Evolutionary conservation across 2,329 filamentous ascomycete genomes (phyloP).

Genomic region (Parastagonospora avenae): DNA sequence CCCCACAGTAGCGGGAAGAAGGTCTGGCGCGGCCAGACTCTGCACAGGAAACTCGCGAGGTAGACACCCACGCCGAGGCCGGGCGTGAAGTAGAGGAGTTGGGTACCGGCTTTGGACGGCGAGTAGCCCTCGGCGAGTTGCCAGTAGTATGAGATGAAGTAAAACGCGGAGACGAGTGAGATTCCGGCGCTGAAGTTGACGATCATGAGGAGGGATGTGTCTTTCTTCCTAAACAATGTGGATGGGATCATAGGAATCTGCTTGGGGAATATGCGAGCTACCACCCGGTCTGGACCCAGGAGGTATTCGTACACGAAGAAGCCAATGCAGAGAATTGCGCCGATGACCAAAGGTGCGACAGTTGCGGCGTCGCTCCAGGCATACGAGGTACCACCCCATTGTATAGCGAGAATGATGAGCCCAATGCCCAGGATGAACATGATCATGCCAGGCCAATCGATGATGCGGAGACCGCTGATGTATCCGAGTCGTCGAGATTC

Average conservation of each 20-base stretch:
- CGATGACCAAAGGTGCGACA: constrained; percentile 60
- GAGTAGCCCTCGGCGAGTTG: constrained; percentile 62
- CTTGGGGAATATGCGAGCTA: constrained; percentile 57
- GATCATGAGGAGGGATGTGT: constrained; percentile 66
- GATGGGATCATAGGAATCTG: constrained; percentile 70
- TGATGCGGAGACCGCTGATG: constrained; percentile 51
- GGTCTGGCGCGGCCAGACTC: constrained; percentile 66
- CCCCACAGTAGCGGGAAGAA: constrained; percentile 60
- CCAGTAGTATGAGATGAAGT: constrained; percentile 73
- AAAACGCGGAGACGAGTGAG: constrained; percentile 62
- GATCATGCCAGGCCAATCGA: constrained; percentile 43
- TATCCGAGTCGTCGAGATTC: constrained; percentile 42
- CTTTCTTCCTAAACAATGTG: constrained; percentile 60
- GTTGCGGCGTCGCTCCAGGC: constrained; percentile 61
- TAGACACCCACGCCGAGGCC: constrained; percentile 66
- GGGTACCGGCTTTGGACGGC: constrained; percentile 49
- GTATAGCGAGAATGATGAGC: constrained; percentile 44
- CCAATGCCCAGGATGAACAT: constrained; percentile 44
- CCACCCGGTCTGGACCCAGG: constrained; percentile 56
- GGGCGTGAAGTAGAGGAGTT: constrained; percentile 68
- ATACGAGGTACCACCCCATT: constrained; percentile 65
- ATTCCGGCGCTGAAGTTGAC: constrained; percentile 66
- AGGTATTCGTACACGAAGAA: constrained; percentile 61
- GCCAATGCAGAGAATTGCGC: constrained; percentile 51
- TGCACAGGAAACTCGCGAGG: constrained; percentile 63